Conservation (phyloP, 345 rosid species). For the Garcia nutans region DNA sequence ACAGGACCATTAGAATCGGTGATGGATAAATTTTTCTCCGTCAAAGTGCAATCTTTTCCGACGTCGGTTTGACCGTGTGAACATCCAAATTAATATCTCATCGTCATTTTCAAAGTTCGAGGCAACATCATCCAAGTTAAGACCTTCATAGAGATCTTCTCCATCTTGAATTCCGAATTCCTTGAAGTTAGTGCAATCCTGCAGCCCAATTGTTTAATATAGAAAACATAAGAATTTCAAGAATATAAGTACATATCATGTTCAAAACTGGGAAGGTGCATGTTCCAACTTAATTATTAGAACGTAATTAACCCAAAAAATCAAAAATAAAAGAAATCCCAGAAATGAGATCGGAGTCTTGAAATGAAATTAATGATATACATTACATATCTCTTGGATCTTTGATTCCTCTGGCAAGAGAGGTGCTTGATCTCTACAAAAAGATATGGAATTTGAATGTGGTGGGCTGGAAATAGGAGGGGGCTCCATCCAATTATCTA, state of each 20-base stretch:
- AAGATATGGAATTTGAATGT: constrained; percentile 34
- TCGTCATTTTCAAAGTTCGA: constrained; percentile 47
- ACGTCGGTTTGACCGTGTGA: constrained; percentile 38
- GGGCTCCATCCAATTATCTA: constrained; percentile 34
- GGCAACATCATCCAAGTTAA: constrained; percentile 51
- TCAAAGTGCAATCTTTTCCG: constrained; percentile 33
- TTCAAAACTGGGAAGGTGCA: no score
- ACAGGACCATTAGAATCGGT: constrained; percentile 42
- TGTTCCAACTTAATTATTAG: no score
- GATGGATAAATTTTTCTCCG: constrained; percentile 46
- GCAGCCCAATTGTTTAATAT: constrained; percentile 3
- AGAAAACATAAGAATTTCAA: neutral
- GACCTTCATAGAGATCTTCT: constrained; percentile 55
- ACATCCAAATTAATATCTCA: constrained; percentile 46
- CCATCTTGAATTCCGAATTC: constrained; percentile 44
- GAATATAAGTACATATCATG: neutral
- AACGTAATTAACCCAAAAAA: no score
- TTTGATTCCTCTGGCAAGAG: constrained; percentile 32
- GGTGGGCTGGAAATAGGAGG: constrained; percentile 19
- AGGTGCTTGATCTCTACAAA: constrained; percentile 42
- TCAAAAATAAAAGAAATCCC: no score
- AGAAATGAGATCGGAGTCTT: no score
- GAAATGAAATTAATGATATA: neutral
- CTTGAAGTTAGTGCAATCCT: constrained; percentile 40
- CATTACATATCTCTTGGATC: constrained; percentile 36